Evolutionary conservation across 2,329 filamentous ascomycete genomes (phyloP), one percentile per base, ranked within the genome.

Genomic region (Neofusicoccum cordaticola): DNA sequence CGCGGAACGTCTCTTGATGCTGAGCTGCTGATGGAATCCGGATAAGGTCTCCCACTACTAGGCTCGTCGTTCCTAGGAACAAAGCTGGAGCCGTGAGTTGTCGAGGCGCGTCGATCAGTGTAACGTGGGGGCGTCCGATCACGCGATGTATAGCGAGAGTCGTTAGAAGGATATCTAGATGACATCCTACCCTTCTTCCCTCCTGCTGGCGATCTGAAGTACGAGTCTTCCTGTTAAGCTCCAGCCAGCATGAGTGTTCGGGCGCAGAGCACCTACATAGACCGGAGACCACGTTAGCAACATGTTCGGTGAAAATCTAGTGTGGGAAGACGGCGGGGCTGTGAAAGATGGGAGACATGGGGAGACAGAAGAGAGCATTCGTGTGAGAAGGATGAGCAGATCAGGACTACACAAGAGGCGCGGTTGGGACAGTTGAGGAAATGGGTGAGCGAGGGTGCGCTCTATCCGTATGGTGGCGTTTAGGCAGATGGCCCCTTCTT

Each of bases 51-150:
- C 27, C 31, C 34, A 42, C 68, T 67, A 62, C 61, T 72, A 9
- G 65, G 66, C 19, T 77, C 74, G 67, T 77, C 80, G 61, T 76
- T 77, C 60, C 78, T 77, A 39, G 84, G 82, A 64, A 82, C 81
- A 71, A 86, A 88, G 37, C 81, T 76, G 66, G 85, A 81, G 53
- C 79, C 81, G 71, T 88, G 86, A 62, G 82, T 81, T 2, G 83
- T 86, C n/a, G 88, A 88, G 58, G 89, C 86, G 64, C 91, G 86
- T 67, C 90, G 85, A 73, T 93, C 90, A 68, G 83, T 83, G 71
- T 92, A 92, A 66, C 88, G 85, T 53, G 69, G 71, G 42, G 80
- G 79, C 15, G 79, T 78, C 62, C 77, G 74, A 68, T 79, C 80
- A 70, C 80, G 79, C 64, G 79, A 74, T 60, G 74, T 75, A 57